A percentile compares a stretch with the other conserved stretches of the same genome.
These are phyloP conservation scores for Kandelia obovata DNA, from an alignment of 345 rosid species.

Conservation along the genomic window DNA sequence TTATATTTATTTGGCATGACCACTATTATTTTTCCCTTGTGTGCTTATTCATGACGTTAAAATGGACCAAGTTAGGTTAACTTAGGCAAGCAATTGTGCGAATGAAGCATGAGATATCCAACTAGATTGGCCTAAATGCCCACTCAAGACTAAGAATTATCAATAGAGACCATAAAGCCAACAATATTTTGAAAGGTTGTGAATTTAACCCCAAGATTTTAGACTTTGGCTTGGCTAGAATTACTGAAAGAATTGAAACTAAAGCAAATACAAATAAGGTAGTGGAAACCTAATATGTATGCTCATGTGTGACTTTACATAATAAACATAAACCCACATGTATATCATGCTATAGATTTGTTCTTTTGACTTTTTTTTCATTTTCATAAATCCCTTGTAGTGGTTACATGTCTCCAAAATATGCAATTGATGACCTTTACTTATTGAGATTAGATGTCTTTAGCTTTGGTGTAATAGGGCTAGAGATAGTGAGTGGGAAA, in stretches of 20 bases:
- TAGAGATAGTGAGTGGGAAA: slow-evolving; percentile 4
- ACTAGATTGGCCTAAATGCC: slow-evolving; percentile 8
- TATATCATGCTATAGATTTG: not conserved
- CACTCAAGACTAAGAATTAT: slow-evolving; percentile 19
- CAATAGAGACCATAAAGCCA: not conserved
- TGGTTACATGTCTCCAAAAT: not conserved
- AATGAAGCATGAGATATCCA: not conserved
- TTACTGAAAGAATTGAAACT: slow-evolving; percentile 7
- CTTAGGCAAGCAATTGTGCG: not conserved
- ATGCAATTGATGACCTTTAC: slow-evolving; percentile 8
- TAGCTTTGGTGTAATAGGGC: slow-evolving; percentile 10
- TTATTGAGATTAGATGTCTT: slow-evolving; percentile 13
- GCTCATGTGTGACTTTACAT: too few relatives aligned
- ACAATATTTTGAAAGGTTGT: slow-evolving; percentile 5
- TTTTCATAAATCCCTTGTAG: not conserved
- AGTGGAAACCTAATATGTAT: slow-evolving; percentile 17
- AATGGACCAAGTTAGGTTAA: not conserved
- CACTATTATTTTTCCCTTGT: not conserved
- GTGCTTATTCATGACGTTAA: too few relatives aligned
- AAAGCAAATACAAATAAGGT: slow-evolving; percentile 13
- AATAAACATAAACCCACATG: too few relatives aligned
- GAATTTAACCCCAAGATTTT: slow-evolving; percentile 15
- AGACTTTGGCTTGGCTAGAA: slow-evolving; percentile 16
- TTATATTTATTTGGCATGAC: not conserved
- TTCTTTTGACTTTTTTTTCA: not conserved